Conservation (phyloP, 2,329 filamentous ascomycete genomes). For the Trichoderma hamatum region DNA sequence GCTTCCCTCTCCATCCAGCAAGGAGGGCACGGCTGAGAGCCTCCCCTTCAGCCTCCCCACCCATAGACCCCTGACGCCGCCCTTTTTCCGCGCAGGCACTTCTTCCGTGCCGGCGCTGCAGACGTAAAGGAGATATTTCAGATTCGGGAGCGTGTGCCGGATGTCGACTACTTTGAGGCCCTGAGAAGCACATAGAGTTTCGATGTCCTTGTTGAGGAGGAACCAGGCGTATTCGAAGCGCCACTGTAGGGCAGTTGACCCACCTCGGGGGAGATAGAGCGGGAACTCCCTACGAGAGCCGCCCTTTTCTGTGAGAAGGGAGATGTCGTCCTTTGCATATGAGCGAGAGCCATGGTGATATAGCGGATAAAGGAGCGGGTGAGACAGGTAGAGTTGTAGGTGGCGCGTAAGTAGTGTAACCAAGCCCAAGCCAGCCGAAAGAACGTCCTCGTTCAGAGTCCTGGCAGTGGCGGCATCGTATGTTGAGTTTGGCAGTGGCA, state of each 20-base stretch:
- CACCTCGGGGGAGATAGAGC: conserved; percentile 66
- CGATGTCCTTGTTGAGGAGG: conserved; percentile 93
- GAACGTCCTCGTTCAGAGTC: conserved; percentile 64
- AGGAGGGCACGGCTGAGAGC: conserved; percentile 36
- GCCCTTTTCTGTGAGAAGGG: conserved; percentile 52
- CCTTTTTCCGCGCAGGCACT: conserved; percentile 62
- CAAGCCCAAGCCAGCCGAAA: conserved; percentile 81
- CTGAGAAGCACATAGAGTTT: conserved; percentile 65
- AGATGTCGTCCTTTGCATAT: conserved; percentile 75
- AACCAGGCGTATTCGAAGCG: conserved; percentile 97
- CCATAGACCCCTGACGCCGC: conserved; percentile 63
- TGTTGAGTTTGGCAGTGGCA: conserved; percentile 78
- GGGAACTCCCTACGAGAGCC: conserved; percentile 72
- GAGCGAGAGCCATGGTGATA: conserved; percentile 72
- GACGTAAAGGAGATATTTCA: conserved; percentile 91
- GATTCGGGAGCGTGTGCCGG: conserved; percentile 86
- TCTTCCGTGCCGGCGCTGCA: conserved; percentile 76
- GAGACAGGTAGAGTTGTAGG: conserved; percentile 79
- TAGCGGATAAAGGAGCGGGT: conserved; percentile 80
- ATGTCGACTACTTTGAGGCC: conserved; percentile 85
- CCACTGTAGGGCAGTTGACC: conserved; percentile 72
- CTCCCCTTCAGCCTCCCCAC: conserved; percentile 50
- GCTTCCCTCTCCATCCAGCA: conserved; percentile 41
- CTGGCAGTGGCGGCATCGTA: conserved; percentile 59
- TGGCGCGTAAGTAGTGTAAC: conserved; percentile 74